These are phyloP conservation scores for Colletotrichum godetiae DNA, from an alignment of 2,329 filamentous ascomycete species.

Conservation along the genomic window DNA sequence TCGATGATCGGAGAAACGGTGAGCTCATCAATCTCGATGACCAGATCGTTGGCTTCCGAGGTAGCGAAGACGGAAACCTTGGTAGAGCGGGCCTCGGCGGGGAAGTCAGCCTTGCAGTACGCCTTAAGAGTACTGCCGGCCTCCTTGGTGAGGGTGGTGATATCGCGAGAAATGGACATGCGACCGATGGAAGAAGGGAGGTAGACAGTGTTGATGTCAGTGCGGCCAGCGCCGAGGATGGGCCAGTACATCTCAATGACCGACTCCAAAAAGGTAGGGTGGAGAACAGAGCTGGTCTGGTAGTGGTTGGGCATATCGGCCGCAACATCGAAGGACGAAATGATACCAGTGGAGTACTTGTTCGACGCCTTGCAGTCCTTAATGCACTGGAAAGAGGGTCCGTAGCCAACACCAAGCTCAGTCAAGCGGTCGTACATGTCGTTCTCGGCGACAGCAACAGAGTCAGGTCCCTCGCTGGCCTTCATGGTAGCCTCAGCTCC, in stretches of 20 bases:
- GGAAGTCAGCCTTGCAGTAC: conserved; percentile 36
- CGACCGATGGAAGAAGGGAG: conserved; percentile 47
- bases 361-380: conserved; percentile 52
- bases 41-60: conserved; percentile 33
- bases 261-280: conserved; percentile 38
- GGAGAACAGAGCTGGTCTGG: conserved; percentile 36
- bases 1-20: conserved; percentile 38
- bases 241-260: conserved; percentile 44
- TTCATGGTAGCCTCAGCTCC: conserved; percentile 45
- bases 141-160: conserved; percentile 46
- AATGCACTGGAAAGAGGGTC: conserved; percentile 62
- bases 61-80: conserved; percentile 38
- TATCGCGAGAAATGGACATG: conserved; percentile 41
- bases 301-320: conserved; percentile 39
- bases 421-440: conserved; percentile 59
- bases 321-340: conserved; percentile 28
- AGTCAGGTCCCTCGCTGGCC: conserved; percentile 42
- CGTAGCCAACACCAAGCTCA: conserved; percentile 61
- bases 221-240: conserved; percentile 44
- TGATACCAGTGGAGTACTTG: conserved; percentile 31
- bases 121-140: conserved; percentile 43
- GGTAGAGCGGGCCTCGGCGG: conserved; percentile 32
- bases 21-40: conserved; percentile 41
- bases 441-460: conserved; percentile 36
- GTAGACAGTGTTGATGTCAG: conserved; percentile 45